Evolutionary conservation across 208 protist species (phyloP).

Genomic region (Angomonas deanei): DNA sequence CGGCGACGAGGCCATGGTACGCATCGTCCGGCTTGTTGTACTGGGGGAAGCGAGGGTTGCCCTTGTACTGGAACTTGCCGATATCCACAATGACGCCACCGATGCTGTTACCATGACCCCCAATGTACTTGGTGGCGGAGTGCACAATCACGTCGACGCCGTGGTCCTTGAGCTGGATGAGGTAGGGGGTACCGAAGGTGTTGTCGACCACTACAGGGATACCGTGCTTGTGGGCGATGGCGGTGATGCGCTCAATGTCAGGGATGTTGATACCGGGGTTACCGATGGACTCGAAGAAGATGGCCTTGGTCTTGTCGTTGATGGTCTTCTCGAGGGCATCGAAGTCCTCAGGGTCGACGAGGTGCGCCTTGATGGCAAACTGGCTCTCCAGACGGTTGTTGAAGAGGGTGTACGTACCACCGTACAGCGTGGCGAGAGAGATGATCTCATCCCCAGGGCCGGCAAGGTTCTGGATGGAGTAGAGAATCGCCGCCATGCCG

Average conservation of each 20-base stretch:
- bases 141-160: constrained; percentile 87
- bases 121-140: constrained; percentile 84
- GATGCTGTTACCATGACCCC: constrained; percentile 1
- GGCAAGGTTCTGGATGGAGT: background rate
- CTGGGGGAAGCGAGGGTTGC: constrained; percentile 18
- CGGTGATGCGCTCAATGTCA: background rate
- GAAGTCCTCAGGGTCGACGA: background rate
- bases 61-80: constrained; percentile 27
- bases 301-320: constrained; percentile 1
- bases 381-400: background rate
- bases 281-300: background rate
- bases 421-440: constrained; percentile 9
- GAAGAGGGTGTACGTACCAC: constrained; percentile 7
- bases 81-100: constrained; percentile 83
- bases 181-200: constrained; percentile 47
- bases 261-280: constrained; percentile 2
- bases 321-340: background rate
- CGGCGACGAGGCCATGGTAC: constrained; percentile 1
- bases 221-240: background rate
- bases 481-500: background rate
- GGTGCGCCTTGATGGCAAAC: background rate
- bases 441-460: constrained; percentile 5
- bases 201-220: constrained; percentile 2
- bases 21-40: constrained; percentile 55
- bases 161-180: constrained; percentile 59